A percentile compares a stretch with the other conserved stretches of the same genome.
Conservation (phyloP, 1,284 basidiomycete genomes). For the Trametes pubescens region DNA sequence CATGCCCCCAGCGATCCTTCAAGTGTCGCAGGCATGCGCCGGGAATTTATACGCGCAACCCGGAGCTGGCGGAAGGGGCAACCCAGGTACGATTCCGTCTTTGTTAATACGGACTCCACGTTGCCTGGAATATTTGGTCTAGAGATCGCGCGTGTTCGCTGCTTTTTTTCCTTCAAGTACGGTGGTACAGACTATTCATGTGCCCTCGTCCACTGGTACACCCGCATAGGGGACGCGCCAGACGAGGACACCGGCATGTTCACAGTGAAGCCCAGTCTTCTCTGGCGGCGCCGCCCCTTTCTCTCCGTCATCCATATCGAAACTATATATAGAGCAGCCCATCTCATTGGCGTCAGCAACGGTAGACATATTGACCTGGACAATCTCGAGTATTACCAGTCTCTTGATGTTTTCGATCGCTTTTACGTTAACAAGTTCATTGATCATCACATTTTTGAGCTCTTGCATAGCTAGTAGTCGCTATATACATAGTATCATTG, state of each 20-base stretch:
- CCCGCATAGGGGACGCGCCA: conserved; percentile 18
- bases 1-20: background rate
- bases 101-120: conserved; percentile 16
- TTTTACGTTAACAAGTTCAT: conserved; percentile 31
- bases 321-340: conserved; percentile 23
- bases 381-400: background rate
- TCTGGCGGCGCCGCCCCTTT: background rate
- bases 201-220: conserved; percentile 35
- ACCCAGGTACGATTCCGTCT: conserved; percentile 28
- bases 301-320: conserved; percentile 26
- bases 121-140: conserved; percentile 12
- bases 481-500: too few species aligned
- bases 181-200: conserved; percentile 20
- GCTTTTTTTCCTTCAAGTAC: conserved; percentile 17
- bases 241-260: conserved; percentile 36
- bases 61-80: conserved; percentile 27
- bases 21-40: background rate
- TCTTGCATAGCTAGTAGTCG: background rate
- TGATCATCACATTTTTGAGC: conserved; percentile 27
- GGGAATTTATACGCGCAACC: conserved; percentile 24
- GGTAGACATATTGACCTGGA: background rate
- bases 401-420: conserved; percentile 15
- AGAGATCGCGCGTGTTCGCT: conserved; percentile 7
- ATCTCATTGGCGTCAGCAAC: conserved; percentile 26
- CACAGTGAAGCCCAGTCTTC: conserved; percentile 28